These are phyloP conservation scores for Verticillium dahliae DNA, from an alignment of 2,329 filamentous ascomycete species.

Conservation along the genomic window DNA sequence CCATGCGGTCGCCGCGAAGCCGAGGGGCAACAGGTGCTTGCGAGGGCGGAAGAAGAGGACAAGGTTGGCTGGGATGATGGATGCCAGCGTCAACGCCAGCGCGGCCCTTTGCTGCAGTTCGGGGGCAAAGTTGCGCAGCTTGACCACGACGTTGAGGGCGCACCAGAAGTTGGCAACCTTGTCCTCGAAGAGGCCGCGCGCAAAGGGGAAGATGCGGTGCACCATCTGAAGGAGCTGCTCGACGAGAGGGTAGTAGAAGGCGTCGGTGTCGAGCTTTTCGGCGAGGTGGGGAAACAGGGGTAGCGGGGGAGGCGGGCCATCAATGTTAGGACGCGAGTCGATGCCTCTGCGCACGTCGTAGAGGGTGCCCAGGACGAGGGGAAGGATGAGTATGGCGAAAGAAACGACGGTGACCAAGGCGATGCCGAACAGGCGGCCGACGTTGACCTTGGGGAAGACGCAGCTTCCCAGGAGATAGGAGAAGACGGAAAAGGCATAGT, in stretches of 20 bases:
- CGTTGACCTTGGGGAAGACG: constrained; percentile 64
- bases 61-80: constrained; percentile 73
- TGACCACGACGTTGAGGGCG: constrained; percentile 80
- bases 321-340: constrained; percentile 46
- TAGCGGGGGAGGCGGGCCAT: constrained; percentile 53
- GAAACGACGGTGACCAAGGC: constrained; percentile 64
- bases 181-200: constrained; percentile 94
- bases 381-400: constrained; percentile 70
- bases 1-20: constrained; percentile 82
- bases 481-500: constrained; percentile 91
- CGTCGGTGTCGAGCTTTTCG: constrained; percentile 53
- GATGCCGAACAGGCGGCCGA: constrained; percentile 66
- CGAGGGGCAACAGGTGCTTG: constrained; percentile 70
- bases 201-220: constrained; percentile 92
- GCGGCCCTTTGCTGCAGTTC: constrained; percentile 70
- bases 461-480: constrained; percentile 85
- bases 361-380: constrained; percentile 65
- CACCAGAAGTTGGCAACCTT: constrained; percentile 99
- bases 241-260: constrained; percentile 66
- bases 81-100: constrained; percentile 64
- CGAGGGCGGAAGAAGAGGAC: constrained; percentile 74
- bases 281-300: constrained; percentile 55
- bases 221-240: constrained; percentile 78
- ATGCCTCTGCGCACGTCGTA: constrained; percentile 63
- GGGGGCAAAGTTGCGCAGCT: constrained; percentile 69